Base-by-base conservation (phyloP, 805 yeast species). In the Candida schatavii region DNA sequence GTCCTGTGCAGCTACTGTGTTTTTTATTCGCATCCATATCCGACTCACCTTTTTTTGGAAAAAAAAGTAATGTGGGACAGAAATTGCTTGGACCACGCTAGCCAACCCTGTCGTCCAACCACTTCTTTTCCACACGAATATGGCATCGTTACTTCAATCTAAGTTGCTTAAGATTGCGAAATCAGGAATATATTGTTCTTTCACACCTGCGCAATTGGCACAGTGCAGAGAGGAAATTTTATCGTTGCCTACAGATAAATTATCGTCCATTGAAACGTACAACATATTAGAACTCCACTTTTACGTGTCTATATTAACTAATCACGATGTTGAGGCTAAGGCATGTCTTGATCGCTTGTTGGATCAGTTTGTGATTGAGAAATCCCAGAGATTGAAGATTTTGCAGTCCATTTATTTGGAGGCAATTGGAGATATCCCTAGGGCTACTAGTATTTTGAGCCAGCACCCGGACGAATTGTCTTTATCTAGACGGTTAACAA, bases 321-420 rank as follows among this genome's bases (percentile, higher is more conserved):
- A 77, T 39, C 74, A 80, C 43, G 96, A 88, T 55, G 62, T 70
- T 2, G 88, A 81, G 47, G 96, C 97, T 9, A 78, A 83, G 50
- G 62, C 76, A 9, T 66, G 79, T 46, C 72, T 88, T 43, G 85
- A 83, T 43, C 66, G 80, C 35, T 56, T 90, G 13, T 58, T 75
- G 27, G 97, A 90, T 55, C 77, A 78, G 54, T 81, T 89, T 56
- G 80, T 75, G 10, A 49, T 51, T 29, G 59, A 60, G 15, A 62
- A 68, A 18, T 71, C 85, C 18, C 81, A 81, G 50, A 67, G 88
- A 44, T 62, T 85, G 33, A 72, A 72, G 18, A 57, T 78, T 9
- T 64, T 85, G 51, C 74, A 74, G 43, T 72, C 84, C 26, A 62
- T 78, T 37, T 81, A 75, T 48, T 54, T 77, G 11, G 86, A 84